Evolutionary conservation across 108 stramenopile species (phyloP).

Genomic region (Craspedostauros australis): DNA sequence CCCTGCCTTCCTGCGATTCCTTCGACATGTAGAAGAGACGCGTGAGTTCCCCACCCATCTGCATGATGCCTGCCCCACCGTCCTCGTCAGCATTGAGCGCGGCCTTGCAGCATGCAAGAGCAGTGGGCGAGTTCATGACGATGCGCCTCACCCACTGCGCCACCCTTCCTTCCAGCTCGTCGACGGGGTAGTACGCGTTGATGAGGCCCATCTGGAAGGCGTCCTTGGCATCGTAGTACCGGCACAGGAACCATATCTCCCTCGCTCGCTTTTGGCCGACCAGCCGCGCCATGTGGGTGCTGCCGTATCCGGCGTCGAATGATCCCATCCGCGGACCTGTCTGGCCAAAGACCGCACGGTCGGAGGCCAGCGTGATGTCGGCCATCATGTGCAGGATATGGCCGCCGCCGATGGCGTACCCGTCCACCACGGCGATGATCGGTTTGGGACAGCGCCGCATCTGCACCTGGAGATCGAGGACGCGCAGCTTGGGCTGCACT

Average conservation of each 20-base stretch:
- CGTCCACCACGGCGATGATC: slow-evolving; percentile 87
- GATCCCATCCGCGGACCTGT: slow-evolving; percentile 90
- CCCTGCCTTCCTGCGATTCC: slow-evolving; percentile 88
- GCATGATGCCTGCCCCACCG: slow-evolving; percentile 78
- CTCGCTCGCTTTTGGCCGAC: slow-evolving; percentile 93
- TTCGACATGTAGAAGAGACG: slow-evolving; percentile 87
- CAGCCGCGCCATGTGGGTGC: slow-evolving; percentile 75
- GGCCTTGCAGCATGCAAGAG: slow-evolving; percentile 86
- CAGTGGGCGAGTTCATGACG: slow-evolving; percentile 81
- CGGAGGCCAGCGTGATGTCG: slow-evolving; percentile 79
- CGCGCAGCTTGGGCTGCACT: slow-evolving; percentile 63
- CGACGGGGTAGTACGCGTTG: slow-evolving; percentile 64
- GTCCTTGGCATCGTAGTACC: slow-evolving; percentile 79
- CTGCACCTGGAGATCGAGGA: slow-evolving; percentile 84
- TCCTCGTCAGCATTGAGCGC: slow-evolving; percentile 93
- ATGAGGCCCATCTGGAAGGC: slow-evolving; percentile 88
- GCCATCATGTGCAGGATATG: slow-evolving; percentile 94
- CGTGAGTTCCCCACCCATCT: slow-evolving; percentile 90
- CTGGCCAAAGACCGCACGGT: slow-evolving; percentile 90
- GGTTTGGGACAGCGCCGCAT: slow-evolving; percentile 96
- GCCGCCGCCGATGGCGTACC: slow-evolving; percentile 93
- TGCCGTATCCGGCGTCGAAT: slow-evolving; percentile 94
- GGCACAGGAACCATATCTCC: slow-evolving; percentile 90
- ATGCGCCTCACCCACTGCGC: slow-evolving; percentile 90
- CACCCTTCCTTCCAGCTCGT: slow-evolving; percentile 73